Percentiles rank a stretch among this genome's conserved stretches.
These are phyloP conservation scores for Penicillium sp. DNA, from an alignment of 2,329 filamentous ascomycete genomes.

Conservation along the genomic window DNA sequence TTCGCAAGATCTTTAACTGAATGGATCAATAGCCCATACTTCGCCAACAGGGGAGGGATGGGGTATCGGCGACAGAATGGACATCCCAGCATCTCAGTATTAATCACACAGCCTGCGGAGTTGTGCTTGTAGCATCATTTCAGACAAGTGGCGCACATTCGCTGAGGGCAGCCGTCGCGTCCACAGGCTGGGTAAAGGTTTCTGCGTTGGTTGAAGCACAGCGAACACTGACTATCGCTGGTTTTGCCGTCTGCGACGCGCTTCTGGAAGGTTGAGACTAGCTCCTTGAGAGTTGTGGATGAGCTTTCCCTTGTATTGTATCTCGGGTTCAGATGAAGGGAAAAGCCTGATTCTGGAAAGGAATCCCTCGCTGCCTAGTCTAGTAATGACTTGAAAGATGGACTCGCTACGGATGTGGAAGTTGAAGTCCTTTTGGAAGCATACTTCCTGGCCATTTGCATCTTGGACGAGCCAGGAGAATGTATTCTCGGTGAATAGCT, in stretches of 20 bases:
- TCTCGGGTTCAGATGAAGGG: not conserved
- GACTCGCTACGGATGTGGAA: no score
- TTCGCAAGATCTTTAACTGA: conserved; percentile 38
- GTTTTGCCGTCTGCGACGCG: not conserved
- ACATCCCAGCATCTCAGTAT: not conserved
- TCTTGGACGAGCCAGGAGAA: not conserved
- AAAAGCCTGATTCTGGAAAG: not conserved
- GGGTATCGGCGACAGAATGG: not conserved
- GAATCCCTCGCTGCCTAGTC: no score
- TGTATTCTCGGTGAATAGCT: no score
- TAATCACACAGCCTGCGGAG: not conserved
- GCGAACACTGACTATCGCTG: not conserved
- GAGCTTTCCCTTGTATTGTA: not conserved
- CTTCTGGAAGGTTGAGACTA: not conserved
- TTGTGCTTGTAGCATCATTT: not conserved
- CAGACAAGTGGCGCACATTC: not conserved
- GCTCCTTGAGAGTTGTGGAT: not conserved
- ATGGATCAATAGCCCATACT: conserved; percentile 37
- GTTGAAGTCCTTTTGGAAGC: not conserved
- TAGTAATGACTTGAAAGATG: no score
- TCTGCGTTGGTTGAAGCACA: not conserved
- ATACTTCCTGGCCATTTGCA: not conserved
- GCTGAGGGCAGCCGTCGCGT: not conserved
- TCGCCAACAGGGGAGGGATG: not conserved
- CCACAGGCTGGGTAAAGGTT: not conserved